Evolutionary conservation across 352 stramenopile genomes (phyloP), one percentile per base, ranked within the genome.

Genomic region (Bremia lactucae): DNA sequence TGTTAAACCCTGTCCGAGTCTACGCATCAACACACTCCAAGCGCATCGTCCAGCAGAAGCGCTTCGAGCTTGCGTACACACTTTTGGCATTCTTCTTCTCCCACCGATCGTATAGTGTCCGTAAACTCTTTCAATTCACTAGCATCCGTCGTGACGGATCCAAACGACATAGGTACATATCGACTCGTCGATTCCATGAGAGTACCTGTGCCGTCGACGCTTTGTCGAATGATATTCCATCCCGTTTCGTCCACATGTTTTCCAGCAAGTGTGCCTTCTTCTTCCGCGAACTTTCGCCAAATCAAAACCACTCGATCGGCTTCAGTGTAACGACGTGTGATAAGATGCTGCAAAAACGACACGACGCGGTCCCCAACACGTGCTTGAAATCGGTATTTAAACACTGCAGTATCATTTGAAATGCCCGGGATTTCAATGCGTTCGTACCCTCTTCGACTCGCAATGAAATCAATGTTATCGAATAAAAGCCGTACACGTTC

Each of bases 191-290:
- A 58, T 26, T 62, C 38, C 36, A 62, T 44, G 9, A 40, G 0
- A 6, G 53, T 62, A 0, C 42, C 42, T 0, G 28, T 20, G 2
- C 46, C 52, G 7, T 37, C 36, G 11, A 20, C 18, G 8, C 21
- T 42, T 1, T 47, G 47, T 2, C 44, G 46, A 13, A 66, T 18
- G 13, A 63, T 42, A 15, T 59, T 65, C 71, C 71, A 83, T 6
- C 67, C 67, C 0, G 67, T 83, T 22, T 83, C 65, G 21, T 83
- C 67, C 22, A 65, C 65, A 39, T 68, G 68, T 56, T 78, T 66
- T 0, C 57, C 59, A 42, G 59, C 60, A 11, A 59, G 58, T 21
- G 23, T 39, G n/a, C 60, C 44, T 20, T 68, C 61, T 5, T 62
- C 62, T 36, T 79, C 59, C 0, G 55, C 55, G 6, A 73, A 60